These are phyloP conservation scores for Asterophora lycoperdoides DNA, from an alignment of 768 basidiomycete genomes.

Conservation along the genomic window DNA sequence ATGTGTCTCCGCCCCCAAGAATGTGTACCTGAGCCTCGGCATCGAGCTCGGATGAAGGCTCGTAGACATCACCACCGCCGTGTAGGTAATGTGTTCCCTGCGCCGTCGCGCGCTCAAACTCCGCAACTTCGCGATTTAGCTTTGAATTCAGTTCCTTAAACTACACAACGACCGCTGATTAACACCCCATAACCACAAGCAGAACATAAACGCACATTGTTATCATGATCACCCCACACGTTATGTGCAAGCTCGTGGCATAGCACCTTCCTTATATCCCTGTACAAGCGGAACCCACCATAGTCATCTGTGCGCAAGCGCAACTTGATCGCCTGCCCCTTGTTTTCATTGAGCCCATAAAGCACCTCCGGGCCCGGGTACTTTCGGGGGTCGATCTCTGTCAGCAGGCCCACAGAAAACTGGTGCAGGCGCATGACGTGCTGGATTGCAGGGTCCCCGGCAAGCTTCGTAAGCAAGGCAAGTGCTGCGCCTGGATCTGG, in stretches of 20 bases:
- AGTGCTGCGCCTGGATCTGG: constrained; percentile 58
- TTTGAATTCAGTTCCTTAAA: constrained; percentile 75
- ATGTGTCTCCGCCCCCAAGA: constrained; percentile 43
- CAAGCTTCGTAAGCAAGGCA: constrained; percentile 50
- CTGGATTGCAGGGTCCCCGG: constrained; percentile 66
- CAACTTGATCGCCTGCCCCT: constrained; percentile 60
- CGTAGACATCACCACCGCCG: constrained; percentile 40
- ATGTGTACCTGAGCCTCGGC: constrained; percentile 44
- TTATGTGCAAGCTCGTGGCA: constrained; percentile 81
- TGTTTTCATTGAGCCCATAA: constrained; percentile 63
- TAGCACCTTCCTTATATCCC: constrained; percentile 59
- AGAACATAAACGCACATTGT: constrained; percentile 48
- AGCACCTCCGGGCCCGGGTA: constrained; percentile 45
- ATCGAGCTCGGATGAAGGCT: constrained; percentile 53
- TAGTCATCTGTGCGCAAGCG: constrained; percentile 66
- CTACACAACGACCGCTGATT: constrained; percentile 27
- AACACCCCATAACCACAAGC: not conserved
- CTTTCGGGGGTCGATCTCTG: constrained; percentile 77
- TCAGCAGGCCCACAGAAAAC: constrained; percentile 64
- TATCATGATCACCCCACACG: constrained; percentile 66
- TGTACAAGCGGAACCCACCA: constrained; percentile 68
- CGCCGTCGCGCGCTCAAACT: constrained; percentile 52
- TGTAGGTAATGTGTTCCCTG: constrained; percentile 54
- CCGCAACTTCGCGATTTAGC: constrained; percentile 67
- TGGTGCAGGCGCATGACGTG: constrained; percentile 70